Evolutionary conservation across 192 early-diverging fungal species (phyloP).

Genomic region (Dissophora ornata): DNA sequence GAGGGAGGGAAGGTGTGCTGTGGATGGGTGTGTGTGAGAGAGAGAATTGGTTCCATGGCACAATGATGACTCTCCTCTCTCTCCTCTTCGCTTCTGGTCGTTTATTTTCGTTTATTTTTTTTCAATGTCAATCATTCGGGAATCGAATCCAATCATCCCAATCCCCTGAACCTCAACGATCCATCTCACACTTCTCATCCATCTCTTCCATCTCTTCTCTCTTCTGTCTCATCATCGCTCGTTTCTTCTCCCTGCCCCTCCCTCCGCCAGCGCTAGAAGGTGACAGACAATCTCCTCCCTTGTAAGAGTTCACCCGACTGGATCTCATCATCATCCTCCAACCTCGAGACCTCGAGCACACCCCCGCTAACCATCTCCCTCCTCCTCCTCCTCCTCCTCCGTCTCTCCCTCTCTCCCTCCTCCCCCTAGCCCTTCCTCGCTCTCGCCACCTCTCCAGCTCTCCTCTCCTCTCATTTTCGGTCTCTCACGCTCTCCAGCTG

Average conservation of each 20-base stretch:
- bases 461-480: not conserved
- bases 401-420: slow-evolving; percentile 6
- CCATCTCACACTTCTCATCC: too few relatives aligned
- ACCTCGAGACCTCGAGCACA: not conserved
- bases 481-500: not conserved
- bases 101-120: too few relatives aligned
- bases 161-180: too few relatives aligned
- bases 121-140: too few relatives aligned
- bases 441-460: not conserved
- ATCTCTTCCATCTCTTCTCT: too few relatives aligned
- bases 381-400: not conserved
- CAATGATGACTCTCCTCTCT: too few relatives aligned
- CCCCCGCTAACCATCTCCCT: slow-evolving; percentile 13
- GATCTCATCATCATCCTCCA: not conserved
- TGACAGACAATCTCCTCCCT: not conserved
- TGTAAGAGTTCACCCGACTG: not conserved
- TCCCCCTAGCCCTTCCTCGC: not conserved
- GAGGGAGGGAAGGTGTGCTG: too few relatives aligned
- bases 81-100: too few relatives aligned
- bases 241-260: not conserved
- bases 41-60: too few relatives aligned
- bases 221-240: slow-evolving; percentile 1
- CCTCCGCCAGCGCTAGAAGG: not conserved
- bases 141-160: too few relatives aligned
- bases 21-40: too few relatives aligned